A percentile compares a stretch with the other conserved stretches of the same genome.
These are phyloP conservation scores for Xylaria scruposa DNA, from an alignment of 495 filamentous ascomycete species.

Conservation along the genomic window DNA sequence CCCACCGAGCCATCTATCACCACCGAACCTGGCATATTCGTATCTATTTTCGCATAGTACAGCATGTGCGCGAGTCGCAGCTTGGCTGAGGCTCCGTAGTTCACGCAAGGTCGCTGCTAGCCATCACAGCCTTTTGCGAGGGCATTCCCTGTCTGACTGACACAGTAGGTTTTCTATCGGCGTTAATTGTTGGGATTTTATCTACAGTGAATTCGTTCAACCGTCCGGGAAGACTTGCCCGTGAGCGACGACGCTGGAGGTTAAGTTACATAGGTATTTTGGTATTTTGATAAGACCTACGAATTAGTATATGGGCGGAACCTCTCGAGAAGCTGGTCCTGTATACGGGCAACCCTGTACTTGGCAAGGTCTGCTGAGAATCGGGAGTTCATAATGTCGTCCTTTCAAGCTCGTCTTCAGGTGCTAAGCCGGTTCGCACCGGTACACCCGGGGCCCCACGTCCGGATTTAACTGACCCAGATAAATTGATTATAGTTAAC, in stretches of 20 bases:
- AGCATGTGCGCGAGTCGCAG: background rate
- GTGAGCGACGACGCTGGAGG: background rate
- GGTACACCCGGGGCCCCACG: slow-evolving; percentile 9
- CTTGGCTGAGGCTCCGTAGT: slow-evolving; percentile 8
- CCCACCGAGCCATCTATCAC: background rate
- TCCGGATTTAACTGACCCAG: background rate
- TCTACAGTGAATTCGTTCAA: background rate
- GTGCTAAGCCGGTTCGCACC: background rate
- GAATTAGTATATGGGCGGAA: background rate
- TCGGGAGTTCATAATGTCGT: background rate
- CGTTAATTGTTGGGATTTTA: background rate
- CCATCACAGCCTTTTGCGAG: background rate
- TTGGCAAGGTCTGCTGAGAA: background rate
- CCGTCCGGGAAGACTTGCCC: background rate
- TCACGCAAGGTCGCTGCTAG: background rate
- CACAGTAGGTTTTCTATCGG: background rate
- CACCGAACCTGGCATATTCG: background rate
- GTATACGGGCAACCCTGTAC: background rate
- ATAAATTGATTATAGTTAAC: background rate
- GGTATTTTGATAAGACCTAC: background rate
- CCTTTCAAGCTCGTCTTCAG: background rate
- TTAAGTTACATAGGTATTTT: background rate
- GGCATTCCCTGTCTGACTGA: background rate
- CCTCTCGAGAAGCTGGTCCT: background rate
- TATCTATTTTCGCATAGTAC: background rate